Base-by-base conservation (phyloP, 2,329 filamentous ascomycete species). In the Sordariomycetes sp. region DNA sequence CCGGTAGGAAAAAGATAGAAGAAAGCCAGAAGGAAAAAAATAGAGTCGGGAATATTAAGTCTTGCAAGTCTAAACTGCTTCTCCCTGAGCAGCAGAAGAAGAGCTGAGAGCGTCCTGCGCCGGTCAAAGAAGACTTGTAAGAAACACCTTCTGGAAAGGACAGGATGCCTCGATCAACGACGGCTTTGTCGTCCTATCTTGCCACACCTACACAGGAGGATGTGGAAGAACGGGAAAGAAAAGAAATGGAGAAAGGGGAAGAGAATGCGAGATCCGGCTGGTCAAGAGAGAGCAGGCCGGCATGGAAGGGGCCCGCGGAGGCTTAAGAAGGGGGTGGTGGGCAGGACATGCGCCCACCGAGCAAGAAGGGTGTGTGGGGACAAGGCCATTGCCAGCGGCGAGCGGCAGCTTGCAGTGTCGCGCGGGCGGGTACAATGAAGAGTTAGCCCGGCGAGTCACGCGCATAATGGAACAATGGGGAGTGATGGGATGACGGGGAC, bases 141-240 rank as follows among this genome's bases (percentile, higher is more conserved):
- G 67, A 67, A 34, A 57, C 62, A 60, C 63, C 62, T 60, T 57
- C 59, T 62, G 58, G 37, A 50, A 50, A 24, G 18, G 46, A 61
- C 55, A 61, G 68, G 68, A 66, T 63, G 66, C 54, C 54, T 46
- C 54, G 54, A 46, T 55, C 54, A 55, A 55, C 54, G 54, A 48
- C 24, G 35, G 54, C 16, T 34, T 55, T 11, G 35, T 28, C 34
- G 37, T 55, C 18, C 18, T 46, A n/a, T 25, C 37, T 24, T 56
- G 18, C n/a, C 25, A 56, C 14, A 25, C 20, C 32, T 32, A 32
- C 4, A 4, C 8, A 25, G 35, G 20, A 37, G 37, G 28, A 48
- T 25, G 71, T 67, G 67, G 65, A 62, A 65, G 64, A 70, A 64
- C 6, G 40, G n/a, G 61, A 64, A 65, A 60, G 64, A 61, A 64